Conservation (phyloP, 208 protist species). For the Crithidia sp. region DNA sequence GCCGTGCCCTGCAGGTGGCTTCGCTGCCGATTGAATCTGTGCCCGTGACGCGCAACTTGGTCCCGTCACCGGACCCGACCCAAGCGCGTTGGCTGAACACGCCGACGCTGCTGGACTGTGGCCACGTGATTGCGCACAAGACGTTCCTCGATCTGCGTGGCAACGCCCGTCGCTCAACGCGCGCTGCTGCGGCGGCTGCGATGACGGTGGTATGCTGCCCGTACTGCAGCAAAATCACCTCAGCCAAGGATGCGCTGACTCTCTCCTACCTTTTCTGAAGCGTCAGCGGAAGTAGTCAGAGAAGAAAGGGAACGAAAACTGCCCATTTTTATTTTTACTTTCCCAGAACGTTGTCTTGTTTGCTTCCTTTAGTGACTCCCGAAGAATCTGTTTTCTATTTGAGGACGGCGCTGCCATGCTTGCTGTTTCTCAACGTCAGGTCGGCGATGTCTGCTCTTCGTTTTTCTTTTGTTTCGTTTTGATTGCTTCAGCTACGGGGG, state of each 20-base stretch:
- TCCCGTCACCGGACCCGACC: conserved; percentile 13
- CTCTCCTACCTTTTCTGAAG: conserved; percentile 68
- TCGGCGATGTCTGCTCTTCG: too few relatives aligned
- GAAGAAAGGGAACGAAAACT: background rate
- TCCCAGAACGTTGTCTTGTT: too few relatives aligned
- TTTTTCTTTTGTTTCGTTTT: too few relatives aligned
- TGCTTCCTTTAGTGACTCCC: too few relatives aligned
- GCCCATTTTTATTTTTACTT: background rate
- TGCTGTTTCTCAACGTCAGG: too few relatives aligned
- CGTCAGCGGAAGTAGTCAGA: background rate
- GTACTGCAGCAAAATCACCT: conserved; percentile 64
- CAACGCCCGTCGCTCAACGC: conserved; percentile 30
- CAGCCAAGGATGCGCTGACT: conserved; percentile 41
- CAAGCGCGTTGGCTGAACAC: conserved; percentile 48
- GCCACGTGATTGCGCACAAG: conserved; percentile 76
- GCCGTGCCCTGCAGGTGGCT: conserved; percentile 4
- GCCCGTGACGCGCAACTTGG: conserved; percentile 43
- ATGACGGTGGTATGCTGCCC: conserved; percentile 56
- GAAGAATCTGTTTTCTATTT: too few relatives aligned
- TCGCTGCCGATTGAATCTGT: conserved; percentile 11
- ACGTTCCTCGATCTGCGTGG: conserved; percentile 46
- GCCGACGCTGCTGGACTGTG: conserved; percentile 72
- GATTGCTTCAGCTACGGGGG: too few relatives aligned
- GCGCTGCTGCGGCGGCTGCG: background rate
- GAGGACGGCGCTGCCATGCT: too few relatives aligned